Conservation (phyloP, 78 protist genomes). For the Diacronema lutheri region DNA sequence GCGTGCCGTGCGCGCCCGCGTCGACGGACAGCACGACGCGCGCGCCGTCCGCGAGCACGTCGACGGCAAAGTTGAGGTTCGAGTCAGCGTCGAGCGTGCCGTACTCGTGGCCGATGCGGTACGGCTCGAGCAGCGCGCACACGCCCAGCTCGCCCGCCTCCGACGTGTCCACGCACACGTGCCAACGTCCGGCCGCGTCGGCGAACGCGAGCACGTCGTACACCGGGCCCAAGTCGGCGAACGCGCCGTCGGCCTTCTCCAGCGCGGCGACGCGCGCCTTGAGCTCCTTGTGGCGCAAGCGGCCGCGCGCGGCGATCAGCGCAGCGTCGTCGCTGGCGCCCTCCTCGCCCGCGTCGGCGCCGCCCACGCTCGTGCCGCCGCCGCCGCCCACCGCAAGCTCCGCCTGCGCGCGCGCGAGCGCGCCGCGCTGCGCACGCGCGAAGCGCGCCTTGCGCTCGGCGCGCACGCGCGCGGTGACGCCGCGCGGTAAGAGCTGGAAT, state of each 20-base stretch:
- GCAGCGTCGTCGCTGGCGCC: too few relatives aligned
- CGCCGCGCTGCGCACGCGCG: not conserved
- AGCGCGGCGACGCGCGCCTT: slow-evolving; percentile 21
- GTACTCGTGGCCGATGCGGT: not conserved
- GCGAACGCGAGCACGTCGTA: slow-evolving; percentile 44
- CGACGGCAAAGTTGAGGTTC: slow-evolving; percentile 36
- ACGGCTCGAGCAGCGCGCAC: not conserved
- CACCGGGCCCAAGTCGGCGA: slow-evolving; percentile 43
- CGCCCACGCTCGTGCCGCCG: too few relatives aligned
- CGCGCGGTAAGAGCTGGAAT: slow-evolving; percentile 40
- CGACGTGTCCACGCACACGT: slow-evolving; percentile 23
- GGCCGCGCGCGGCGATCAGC: not conserved
- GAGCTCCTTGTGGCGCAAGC: slow-evolving; percentile 17
- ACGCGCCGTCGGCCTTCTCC: not conserved
- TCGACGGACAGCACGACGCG: slow-evolving; percentile 41
- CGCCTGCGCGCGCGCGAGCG: not conserved
- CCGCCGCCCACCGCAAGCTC: not conserved
- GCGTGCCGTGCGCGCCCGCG: slow-evolving; percentile 74
- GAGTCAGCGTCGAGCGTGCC: not conserved
- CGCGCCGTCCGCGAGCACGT: slow-evolving; percentile 59
- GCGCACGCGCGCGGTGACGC: slow-evolving; percentile 18
- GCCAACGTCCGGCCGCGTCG: slow-evolving; percentile 43
- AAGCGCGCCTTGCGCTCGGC: slow-evolving; percentile 9
- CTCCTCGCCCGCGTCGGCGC: too few relatives aligned
- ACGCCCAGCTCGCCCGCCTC: slow-evolving; percentile 28